Evolutionary conservation across 1,139 yeast species (phyloP).

Genomic region (Debaryomyces udenii): DNA sequence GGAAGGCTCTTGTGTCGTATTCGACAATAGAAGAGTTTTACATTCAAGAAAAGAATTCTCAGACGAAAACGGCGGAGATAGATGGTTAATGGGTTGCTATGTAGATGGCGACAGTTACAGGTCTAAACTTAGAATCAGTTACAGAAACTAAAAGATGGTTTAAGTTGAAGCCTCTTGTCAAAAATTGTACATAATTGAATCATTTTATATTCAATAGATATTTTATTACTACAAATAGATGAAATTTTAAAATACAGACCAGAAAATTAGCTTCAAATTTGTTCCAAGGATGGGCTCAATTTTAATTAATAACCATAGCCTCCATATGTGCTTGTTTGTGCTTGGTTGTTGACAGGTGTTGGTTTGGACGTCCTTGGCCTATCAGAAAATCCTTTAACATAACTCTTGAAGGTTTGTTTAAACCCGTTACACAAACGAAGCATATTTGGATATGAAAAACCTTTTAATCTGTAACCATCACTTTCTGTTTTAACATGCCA

Average conservation of each 20-base stretch:
- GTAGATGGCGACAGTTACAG: constrained; percentile 72
- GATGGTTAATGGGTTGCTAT: constrained; percentile 83
- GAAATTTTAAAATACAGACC: constrained; percentile 6
- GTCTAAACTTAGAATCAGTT: constrained; percentile 54
- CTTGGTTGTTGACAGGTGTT: constrained; percentile 16
- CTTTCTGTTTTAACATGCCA: constrained; percentile 93
- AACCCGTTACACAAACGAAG: constrained; percentile 90
- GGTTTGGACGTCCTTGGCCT: constrained; percentile 21
- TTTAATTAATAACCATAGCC: constrained; percentile 26
- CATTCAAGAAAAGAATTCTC: constrained; percentile 71
- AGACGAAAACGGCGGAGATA: constrained; percentile 51
- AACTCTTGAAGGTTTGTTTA: constrained; percentile 59
- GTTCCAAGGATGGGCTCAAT: too few relatives aligned
- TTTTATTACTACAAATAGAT: constrained; percentile 7
- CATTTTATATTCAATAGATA: constrained; percentile 2
- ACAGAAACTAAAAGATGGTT: constrained; percentile 12
- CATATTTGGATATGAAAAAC: constrained; percentile 84
- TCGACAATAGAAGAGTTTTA: constrained; percentile 72
- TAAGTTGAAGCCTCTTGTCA: too few relatives aligned
- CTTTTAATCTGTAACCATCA: constrained; percentile 79
- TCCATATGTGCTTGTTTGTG: constrained; percentile 27
- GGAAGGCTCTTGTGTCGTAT: constrained; percentile 68
- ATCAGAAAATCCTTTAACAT: constrained; percentile 28
- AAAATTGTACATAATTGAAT: neutral
- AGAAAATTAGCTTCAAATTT: too few relatives aligned